Evolutionary conservation across 2,329 filamentous ascomycete genomes (phyloP), one percentile per base, ranked within the genome.

Genomic region (Pyricularia grisea): DNA sequence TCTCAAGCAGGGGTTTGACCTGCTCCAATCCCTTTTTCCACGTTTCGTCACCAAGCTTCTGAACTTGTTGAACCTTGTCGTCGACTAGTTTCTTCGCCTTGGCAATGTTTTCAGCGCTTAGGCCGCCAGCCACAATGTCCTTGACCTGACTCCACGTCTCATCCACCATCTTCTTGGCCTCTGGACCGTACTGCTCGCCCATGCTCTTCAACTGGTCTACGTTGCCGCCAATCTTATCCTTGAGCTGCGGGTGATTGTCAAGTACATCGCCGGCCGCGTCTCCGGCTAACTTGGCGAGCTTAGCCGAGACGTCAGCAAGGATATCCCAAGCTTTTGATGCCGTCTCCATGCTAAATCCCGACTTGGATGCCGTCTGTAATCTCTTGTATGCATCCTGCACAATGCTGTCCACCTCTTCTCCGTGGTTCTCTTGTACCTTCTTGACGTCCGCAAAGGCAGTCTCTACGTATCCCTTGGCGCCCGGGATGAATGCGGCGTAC

Each of bases 141-240:
- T 83, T 83, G 72, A 92, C 80, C 76, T 93, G 84, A 31, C 83
- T 76, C 86, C 89, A 92, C 0, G 90, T 91, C 78, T 90, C 83
- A 69, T 93, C 88, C 5, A 91, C 85, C 77, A 92, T 85, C 82
- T 92, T 89, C 84, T 92, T 92, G 0, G 89, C 90, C 75, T 93
- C 89, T 0, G 90, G 91, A 0, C 91, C 91, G 74, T 90, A 90
- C 70, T 87, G 81, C 17, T 92, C 85, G 30, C 88, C 88, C 77
- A 92, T 83, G 72, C 88, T 78, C 83, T 92, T 91, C 67, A 93
- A 80, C 76, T 91, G 85, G 67, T 91, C 86, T 64, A 91, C 78
- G 73, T 86, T 88, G 12, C 86, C 87, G 17, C 90, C 90, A 10
- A 93, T 79, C 79, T 90, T 89, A 75, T 92, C 85, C 81, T 92